Evolutionary conservation across 176 grass and related monocot genomes (phyloP), one percentile per base, ranked within the genome.

Genomic region (Hsuehochloa calcarea): DNA sequence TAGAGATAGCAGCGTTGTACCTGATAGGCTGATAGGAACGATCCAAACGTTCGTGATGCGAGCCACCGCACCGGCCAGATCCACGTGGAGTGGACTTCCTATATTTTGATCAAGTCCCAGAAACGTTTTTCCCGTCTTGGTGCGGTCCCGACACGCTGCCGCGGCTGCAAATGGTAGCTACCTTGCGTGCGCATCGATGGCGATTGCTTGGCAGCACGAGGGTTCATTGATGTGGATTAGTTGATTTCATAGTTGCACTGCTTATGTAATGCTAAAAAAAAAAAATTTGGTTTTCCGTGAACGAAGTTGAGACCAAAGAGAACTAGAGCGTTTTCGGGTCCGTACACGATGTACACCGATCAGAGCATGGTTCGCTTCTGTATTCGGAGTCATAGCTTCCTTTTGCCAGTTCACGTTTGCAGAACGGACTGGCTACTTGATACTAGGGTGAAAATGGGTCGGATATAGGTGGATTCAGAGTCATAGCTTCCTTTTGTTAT

Each of bases 101-200:
- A 20, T 54, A 52, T 73, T 58, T 6, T 23, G 19, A 40, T 11
- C 23, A 19, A 35, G 77, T 81, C 41, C 12, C 29, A 4, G 19
- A 20, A 64, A 6, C 37, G 8, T 37, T 41, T 8, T 17, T 7
- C 26, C 49, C 13, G 62, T 35, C 68, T 31, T 17, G 43, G 1
- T 26, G 62, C 71, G 79, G 61, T 60, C 85, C 68, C 85, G 49
- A 50, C 79, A 76, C 79, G 79, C 70, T 76, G 61, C 60, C 47
- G 75, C 67, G 56, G 19, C 61, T n/a, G 61, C 74, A 51, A 40
- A 79, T 62, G 65, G 52, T 27, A 26, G 52, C 65, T 17, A 15
- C 9, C 22, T 5, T 44, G 25, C 26, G 11, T 26, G 23, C 43
- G 22, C 68, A 70, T 25, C 39, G 9, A 41, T n/a, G 20, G 19